Conservation (phyloP, 495 filamentous ascomycete species). For the Penicillium tannophilum region DNA sequence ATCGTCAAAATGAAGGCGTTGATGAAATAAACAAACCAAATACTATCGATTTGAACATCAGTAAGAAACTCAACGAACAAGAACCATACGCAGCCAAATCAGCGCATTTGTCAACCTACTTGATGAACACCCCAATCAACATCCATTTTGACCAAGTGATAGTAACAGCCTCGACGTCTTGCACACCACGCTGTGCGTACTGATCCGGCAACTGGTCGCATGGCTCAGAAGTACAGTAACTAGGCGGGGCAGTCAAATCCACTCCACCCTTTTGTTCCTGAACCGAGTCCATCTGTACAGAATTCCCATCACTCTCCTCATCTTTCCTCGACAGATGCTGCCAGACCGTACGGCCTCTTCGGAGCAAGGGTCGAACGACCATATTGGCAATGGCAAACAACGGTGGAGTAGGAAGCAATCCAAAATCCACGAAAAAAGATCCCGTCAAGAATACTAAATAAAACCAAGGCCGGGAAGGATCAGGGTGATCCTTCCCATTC, state of each 20-base stretch:
- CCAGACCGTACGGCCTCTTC: slow-evolving; percentile 16
- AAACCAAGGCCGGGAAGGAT: background rate
- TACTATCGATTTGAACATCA: slow-evolving; percentile 18
- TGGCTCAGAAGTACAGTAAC: slow-evolving; percentile 7
- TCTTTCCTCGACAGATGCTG: background rate
- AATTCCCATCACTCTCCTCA: background rate
- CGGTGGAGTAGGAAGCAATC: background rate
- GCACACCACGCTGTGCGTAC: slow-evolving; percentile 35
- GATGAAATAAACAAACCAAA: slow-evolving; percentile 31
- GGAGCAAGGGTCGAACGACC: slow-evolving; percentile 11
- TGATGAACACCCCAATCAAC: slow-evolving; percentile 34
- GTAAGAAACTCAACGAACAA: background rate
- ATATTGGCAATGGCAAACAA: slow-evolving; percentile 4
- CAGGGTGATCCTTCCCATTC: slow-evolving; percentile 7
- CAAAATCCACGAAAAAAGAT: background rate
- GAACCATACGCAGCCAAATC: background rate
- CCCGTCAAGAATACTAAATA: background rate
- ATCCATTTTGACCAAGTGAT: slow-evolving; percentile 32
- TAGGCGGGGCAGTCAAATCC: slow-evolving; percentile 1
- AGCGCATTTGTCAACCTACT: slow-evolving; percentile 22
- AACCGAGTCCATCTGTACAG: slow-evolving; percentile 4
- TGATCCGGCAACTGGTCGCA: slow-evolving; percentile 1
- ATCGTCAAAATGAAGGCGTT: slow-evolving; percentile 29
- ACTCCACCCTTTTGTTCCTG: slow-evolving; percentile 1
- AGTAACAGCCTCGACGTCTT: slow-evolving; percentile 36